Conservation (phyloP, 2,329 filamentous ascomycete genomes). For the Fusarium mangiferae region DNA sequence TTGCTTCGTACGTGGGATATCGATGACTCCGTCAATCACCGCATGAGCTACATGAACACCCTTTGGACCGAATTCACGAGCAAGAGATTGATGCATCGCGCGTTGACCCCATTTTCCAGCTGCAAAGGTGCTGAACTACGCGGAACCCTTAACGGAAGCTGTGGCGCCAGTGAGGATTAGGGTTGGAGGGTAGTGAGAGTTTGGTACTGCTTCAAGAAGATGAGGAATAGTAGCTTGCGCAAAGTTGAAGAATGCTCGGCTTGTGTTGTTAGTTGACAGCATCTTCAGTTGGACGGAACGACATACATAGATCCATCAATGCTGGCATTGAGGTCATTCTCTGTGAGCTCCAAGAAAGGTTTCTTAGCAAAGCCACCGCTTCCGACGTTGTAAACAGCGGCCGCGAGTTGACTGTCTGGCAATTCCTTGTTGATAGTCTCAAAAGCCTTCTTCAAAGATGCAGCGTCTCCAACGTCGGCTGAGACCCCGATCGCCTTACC, state of each 20-base stretch:
- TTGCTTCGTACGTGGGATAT: constrained; percentile 76
- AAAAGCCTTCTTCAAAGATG: constrained; percentile 66
- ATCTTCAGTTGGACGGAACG: rapidly evolving
- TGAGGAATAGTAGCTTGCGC: constrained; percentile 76
- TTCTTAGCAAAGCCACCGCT: constrained; percentile 59
- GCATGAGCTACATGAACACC: constrained; percentile 87
- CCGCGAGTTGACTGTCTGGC: constrained; percentile 64
- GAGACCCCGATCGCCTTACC: constrained; percentile 77
- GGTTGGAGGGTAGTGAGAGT: constrained; percentile 73
- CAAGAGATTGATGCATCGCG: constrained; percentile 78
- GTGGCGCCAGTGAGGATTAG: constrained; percentile 90
- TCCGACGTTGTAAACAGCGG: constrained; percentile 77
- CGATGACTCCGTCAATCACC: constrained; percentile 86
- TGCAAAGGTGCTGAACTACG: constrained; percentile 76
- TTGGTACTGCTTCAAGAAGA: constrained; percentile 69
- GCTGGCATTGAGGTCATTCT: constrained; percentile 60
- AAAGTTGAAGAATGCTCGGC: constrained; percentile 79
- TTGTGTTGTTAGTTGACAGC: constrained; percentile 39
- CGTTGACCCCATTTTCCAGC: constrained; percentile 83
- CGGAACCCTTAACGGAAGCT: constrained; percentile 78
- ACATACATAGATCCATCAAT: constrained; percentile 62
- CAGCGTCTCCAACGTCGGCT: constrained; percentile 57
- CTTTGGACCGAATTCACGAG: constrained; percentile 84
- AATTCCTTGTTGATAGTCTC: constrained; percentile 70
- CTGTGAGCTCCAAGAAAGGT: constrained; percentile 67